A percentile compares a stretch with the other conserved stretches of the same genome.
phyloP scores from a whole-genome alignment of 495 filamentous ascomycete species.

The Podospora didyma region DNA sequence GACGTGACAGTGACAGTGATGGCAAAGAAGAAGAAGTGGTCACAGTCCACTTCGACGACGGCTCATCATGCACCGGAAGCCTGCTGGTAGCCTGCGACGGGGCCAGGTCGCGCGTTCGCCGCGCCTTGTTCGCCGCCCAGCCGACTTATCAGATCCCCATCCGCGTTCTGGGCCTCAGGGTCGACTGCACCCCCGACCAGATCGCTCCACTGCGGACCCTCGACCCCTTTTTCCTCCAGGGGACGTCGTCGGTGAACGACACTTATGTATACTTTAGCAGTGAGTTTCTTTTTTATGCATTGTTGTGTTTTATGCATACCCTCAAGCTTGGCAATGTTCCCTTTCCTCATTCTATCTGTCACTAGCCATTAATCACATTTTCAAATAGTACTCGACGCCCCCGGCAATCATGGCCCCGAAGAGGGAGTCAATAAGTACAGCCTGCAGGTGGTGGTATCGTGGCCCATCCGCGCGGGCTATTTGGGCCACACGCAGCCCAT shows the following conservation, averaged over 20 bases:
- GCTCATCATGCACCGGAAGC: conserved; percentile 17
- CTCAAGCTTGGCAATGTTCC: neutral
- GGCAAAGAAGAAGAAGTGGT: conserved; percentile 10
- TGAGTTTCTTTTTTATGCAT: conserved; percentile 9
- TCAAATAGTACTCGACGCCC: conserved; percentile 29
- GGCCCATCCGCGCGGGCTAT: conserved; percentile 36
- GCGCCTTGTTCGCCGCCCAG: conserved; percentile 19
- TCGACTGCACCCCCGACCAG: conserved; percentile 25
- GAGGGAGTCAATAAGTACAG: conserved; percentile 16
- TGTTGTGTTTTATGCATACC: neutral
- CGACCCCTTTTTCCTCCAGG: conserved; percentile 60
- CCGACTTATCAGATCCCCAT: conserved; percentile 23
- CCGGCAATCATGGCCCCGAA: conserved; percentile 13
- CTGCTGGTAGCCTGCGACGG: conserved; percentile 32
- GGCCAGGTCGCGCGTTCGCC: conserved; percentile 23
- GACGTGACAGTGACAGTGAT: neutral
- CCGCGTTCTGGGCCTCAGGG: conserved; percentile 25
- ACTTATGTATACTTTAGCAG: conserved; percentile 41
- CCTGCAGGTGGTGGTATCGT: conserved; percentile 52
- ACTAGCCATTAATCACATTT: neutral
- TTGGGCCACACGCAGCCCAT: conserved; percentile 17
- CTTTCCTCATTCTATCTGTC: too few species aligned
- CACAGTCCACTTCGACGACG: conserved; percentile 28
- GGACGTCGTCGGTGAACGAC: conserved; percentile 51
- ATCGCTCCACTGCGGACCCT: conserved; percentile 33